Evolutionary conservation across 164 flowering plant genomes (phyloP).

Genomic region (Taxillus chinensis): DNA sequence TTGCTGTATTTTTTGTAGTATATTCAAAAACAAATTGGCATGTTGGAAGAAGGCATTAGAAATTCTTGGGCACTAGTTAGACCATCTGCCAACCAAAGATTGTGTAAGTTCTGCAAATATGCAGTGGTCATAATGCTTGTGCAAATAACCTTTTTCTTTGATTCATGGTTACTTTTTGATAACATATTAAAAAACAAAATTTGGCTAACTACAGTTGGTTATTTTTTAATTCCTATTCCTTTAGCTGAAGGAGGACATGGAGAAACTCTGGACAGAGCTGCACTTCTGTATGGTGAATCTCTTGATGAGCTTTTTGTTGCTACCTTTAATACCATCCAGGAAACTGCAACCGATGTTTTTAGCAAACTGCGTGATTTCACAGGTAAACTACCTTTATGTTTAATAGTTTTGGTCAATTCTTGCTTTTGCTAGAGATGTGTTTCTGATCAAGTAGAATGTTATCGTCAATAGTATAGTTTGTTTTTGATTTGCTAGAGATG

Average conservation of each 20-base stretch:
- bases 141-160: too few relatives aligned
- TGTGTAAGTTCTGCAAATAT: slow-evolving; percentile 28
- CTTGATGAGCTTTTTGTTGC: slow-evolving; percentile 45
- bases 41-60: slow-evolving; percentile 58
- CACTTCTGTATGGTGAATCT: slow-evolving; percentile 27
- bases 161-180: too few relatives aligned
- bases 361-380: slow-evolving; percentile 43
- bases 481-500: too few relatives aligned
- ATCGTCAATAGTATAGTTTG: too few relatives aligned
- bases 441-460: too few relatives aligned
- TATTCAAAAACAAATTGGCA: slow-evolving; percentile 42
- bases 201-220: too few relatives aligned
- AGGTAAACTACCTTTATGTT: slow-evolving; percentile 32
- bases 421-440: too few relatives aligned
- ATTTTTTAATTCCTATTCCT: slow-evolving; percentile 1
- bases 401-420: too few relatives aligned
- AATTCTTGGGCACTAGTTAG: slow-evolving; percentile 49
- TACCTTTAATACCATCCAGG: slow-evolving; percentile 42
- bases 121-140: too few relatives aligned
- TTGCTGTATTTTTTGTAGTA: slow-evolving; percentile 38
- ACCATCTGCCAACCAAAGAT: slow-evolving; percentile 15
- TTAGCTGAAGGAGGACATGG: slow-evolving; percentile 25
- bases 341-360: slow-evolving; percentile 28
- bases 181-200: too few relatives aligned
- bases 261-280: slow-evolving; percentile 17